A percentile compares a stretch with the other conserved stretches of the same genome.
phyloP scores from a whole-genome alignment of 1,139 yeast genomes.

The Sugiyamaella paludigena region DNA sequence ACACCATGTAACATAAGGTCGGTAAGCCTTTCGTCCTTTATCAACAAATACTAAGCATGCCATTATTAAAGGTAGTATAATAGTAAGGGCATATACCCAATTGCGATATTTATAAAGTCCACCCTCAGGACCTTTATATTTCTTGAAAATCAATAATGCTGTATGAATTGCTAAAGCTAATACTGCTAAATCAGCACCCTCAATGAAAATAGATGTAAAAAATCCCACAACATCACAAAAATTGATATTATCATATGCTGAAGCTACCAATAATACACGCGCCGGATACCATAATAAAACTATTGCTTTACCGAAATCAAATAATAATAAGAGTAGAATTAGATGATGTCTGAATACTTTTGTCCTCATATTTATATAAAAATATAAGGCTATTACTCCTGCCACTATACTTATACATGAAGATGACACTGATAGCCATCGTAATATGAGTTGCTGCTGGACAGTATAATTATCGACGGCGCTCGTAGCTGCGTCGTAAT shows the following conservation, averaged over 20 bases:
- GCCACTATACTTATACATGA: conserved; percentile 33
- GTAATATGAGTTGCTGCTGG: conserved; percentile 25
- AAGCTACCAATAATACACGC: conserved; percentile 49
- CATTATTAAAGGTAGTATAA: conserved; percentile 61
- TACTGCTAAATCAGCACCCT: conserved; percentile 86
- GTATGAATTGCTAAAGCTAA: conserved; percentile 82
- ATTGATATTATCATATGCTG: conserved; percentile 51
- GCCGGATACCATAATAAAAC: conserved; percentile 71
- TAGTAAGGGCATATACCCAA: conserved; percentile 57
- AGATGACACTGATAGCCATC: conserved; percentile 33
- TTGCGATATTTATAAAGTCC: conserved; percentile 65
- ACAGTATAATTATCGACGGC: conserved; percentile 27
- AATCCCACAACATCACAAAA: conserved; percentile 79
- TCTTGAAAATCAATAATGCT: conserved; percentile 62
- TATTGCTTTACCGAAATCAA: conserved; percentile 73
- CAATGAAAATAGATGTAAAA: conserved; percentile 77
- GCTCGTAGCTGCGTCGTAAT: conserved; percentile 25
- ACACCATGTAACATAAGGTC: conserved; percentile 67
- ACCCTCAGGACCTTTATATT: conserved; percentile 56
- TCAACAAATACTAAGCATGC: conserved; percentile 73
- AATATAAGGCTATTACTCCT: conserved; percentile 35
- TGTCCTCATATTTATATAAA: conserved; percentile 33
- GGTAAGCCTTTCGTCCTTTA: conserved; percentile 29
- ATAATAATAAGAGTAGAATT: conserved; percentile 61
- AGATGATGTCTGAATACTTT: conserved; percentile 43